A percentile compares a stretch with the other conserved stretches of the same genome.
Conservation (phyloP, 164 flowering plant species). For the Berberis thunbergii region DNA sequence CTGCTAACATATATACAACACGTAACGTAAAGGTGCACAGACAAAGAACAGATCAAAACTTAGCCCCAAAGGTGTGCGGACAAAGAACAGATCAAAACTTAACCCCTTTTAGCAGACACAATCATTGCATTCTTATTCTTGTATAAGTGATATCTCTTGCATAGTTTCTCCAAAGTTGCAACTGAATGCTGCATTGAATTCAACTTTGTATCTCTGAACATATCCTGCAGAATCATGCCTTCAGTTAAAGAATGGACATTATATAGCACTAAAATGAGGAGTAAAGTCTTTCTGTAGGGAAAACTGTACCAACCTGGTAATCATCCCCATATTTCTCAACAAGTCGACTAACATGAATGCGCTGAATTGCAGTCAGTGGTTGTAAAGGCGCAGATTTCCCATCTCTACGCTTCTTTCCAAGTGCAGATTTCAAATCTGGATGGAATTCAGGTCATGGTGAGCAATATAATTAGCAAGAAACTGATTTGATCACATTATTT, state of each 20-base stretch:
- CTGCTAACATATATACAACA: no score
- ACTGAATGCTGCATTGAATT: constrained; percentile 87
- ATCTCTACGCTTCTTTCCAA: constrained; percentile 85
- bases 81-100: background rate
- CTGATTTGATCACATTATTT: no score
- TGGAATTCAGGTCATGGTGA: background rate
- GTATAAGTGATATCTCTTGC: constrained; percentile 53
- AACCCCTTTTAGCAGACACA: constrained; percentile 13
- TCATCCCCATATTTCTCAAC: constrained; percentile 77
- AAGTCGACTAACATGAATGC: constrained; percentile 44
- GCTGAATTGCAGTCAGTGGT: constrained; percentile 72
- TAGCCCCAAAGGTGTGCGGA: no score
- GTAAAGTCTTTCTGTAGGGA: background rate
- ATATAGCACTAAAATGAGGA: background rate
- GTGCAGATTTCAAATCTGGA: constrained; percentile 74
- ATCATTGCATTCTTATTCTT: constrained; percentile 45
- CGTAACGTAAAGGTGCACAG: no score
- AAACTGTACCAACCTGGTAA: constrained; percentile 43
- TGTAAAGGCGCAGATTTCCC: constrained; percentile 55
- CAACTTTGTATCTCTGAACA: constrained; percentile 81
- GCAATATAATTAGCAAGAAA: no score
- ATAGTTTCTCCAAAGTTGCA: constrained; percentile 60
- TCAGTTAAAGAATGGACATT: background rate
- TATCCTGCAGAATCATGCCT: constrained; percentile 37
- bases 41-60: no score